Percentiles rank a stretch among this genome's conserved stretches.
Conservation (phyloP, 352 stramenopile species). For the Globisporangium ultimum region DNA sequence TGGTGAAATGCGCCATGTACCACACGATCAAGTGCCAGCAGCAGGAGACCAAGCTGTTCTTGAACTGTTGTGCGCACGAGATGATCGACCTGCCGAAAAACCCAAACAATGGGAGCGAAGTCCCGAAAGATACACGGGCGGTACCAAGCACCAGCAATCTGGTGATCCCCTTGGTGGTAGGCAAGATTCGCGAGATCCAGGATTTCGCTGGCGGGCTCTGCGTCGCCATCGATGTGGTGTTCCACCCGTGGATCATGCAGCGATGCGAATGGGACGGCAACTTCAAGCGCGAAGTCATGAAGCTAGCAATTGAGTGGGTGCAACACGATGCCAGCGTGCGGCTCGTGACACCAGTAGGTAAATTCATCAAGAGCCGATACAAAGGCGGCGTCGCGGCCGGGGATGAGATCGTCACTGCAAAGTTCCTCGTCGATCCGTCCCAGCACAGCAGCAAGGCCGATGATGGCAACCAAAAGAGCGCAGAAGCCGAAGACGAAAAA, state of each 20-base stretch:
- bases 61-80: slow-evolving; percentile 75
- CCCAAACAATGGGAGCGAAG: slow-evolving; percentile 56
- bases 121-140: slow-evolving; percentile 52
- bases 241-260: slow-evolving; percentile 75
- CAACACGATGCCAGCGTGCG: slow-evolving; percentile 56
- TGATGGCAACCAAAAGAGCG: slow-evolving; percentile 8
- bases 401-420: slow-evolving; percentile 68
- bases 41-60: slow-evolving; percentile 68
- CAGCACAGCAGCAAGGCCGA: background rate
- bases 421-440: slow-evolving; percentile 57
- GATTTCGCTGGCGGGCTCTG: slow-evolving; percentile 43
- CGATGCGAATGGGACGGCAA: slow-evolving; percentile 68
- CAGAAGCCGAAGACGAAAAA: background rate
- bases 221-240: slow-evolving; percentile 66
- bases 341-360: slow-evolving; percentile 40
- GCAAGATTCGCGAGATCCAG: slow-evolving; percentile 44
- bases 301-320: slow-evolving; percentile 75
- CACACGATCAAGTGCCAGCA: slow-evolving; percentile 57
- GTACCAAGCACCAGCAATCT: slow-evolving; percentile 74
- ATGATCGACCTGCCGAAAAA: slow-evolving; percentile 75
- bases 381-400: slow-evolving; percentile 64
- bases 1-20: slow-evolving; percentile 71
- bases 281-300: slow-evolving; percentile 83
- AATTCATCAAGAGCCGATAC: slow-evolving; percentile 85
- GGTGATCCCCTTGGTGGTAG: slow-evolving; percentile 70